Evolutionary conservation across 768 basidiomycete species (phyloP).

Genomic region (Paxillus involutus): DNA sequence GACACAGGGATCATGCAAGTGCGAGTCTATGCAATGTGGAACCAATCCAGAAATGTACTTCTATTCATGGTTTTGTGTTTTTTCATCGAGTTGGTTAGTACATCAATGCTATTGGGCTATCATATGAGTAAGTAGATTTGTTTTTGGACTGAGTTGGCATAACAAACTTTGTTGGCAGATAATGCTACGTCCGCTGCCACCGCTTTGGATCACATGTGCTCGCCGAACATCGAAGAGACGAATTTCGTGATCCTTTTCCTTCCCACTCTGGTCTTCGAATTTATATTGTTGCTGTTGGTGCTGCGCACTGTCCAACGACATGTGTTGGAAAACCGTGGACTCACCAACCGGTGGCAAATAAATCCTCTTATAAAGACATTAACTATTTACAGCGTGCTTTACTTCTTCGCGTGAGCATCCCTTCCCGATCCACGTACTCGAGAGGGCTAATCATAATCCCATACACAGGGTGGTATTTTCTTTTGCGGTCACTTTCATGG

Average conservation of each 20-base stretch:
- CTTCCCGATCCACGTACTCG: neutral
- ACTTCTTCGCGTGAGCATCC: neutral
- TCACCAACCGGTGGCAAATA: neutral
- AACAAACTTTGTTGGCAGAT: neutral
- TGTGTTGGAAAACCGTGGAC: neutral
- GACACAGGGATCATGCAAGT: constrained; percentile 2
- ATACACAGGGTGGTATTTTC: neutral
- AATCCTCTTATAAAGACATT: neutral
- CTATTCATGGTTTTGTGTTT: neutral
- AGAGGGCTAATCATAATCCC: neutral
- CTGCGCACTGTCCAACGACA: neutral
- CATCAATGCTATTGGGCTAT: neutral
- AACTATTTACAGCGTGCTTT: neutral
- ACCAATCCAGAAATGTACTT: neutral
- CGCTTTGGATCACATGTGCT: neutral
- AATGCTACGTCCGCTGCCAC: neutral
- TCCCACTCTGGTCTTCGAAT: neutral
- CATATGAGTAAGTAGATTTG: neutral
- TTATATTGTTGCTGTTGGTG: neutral
- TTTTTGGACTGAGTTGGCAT: neutral
- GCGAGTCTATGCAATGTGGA: constrained; percentile 4
- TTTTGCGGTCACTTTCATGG: neutral
- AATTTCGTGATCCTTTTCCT: neutral
- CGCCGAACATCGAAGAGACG: neutral
- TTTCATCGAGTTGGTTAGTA: neutral